Evolutionary conservation across 768 basidiomycete species (phyloP).

Genomic region (Pholiota molesta): DNA sequence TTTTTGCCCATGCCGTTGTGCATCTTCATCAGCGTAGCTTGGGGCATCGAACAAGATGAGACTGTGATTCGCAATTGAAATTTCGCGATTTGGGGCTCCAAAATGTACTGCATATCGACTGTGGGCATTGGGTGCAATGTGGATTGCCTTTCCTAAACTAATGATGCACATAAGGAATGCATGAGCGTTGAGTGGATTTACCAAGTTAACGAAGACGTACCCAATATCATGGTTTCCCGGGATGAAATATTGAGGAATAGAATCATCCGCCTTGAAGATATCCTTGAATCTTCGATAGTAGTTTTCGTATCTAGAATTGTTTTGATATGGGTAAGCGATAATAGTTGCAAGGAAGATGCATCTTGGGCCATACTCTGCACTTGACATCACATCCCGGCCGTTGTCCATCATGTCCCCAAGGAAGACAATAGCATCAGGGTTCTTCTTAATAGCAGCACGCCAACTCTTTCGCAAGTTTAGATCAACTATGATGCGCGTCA

Average conservation of each 20-base stretch:
- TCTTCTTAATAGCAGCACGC: constrained; percentile 61
- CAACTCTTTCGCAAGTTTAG: constrained; percentile 86
- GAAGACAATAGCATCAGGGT: constrained; percentile 77
- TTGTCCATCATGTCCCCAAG: constrained; percentile 94
- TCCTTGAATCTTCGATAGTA: constrained; percentile 70
- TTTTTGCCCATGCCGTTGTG: constrained; percentile 45
- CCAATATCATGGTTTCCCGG: constrained; percentile 94
- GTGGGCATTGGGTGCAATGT: constrained; percentile 49
- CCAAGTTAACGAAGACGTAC: constrained; percentile 35
- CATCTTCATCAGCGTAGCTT: constrained; percentile 75
- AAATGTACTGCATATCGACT: constrained; percentile 75
- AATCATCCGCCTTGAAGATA: constrained; percentile 60
- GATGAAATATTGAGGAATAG: constrained; percentile 66
- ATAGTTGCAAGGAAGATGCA: not conserved
- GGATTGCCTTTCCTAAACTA: constrained; percentile 48
- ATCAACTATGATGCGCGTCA: constrained; percentile 73
- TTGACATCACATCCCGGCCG: constrained; percentile 66
- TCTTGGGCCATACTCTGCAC: constrained; percentile 59
- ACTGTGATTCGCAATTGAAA: constrained; percentile 71
- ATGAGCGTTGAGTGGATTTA: constrained; percentile 15
- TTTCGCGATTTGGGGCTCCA: constrained; percentile 67
- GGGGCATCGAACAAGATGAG: constrained; percentile 76
- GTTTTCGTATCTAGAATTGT: constrained; percentile 63
- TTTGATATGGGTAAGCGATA: not conserved
- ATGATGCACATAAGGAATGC: constrained; percentile 1